Base-by-base conservation (phyloP, 1,284 basidiomycete genomes). In the Anthracocystis walkeri region DNA sequence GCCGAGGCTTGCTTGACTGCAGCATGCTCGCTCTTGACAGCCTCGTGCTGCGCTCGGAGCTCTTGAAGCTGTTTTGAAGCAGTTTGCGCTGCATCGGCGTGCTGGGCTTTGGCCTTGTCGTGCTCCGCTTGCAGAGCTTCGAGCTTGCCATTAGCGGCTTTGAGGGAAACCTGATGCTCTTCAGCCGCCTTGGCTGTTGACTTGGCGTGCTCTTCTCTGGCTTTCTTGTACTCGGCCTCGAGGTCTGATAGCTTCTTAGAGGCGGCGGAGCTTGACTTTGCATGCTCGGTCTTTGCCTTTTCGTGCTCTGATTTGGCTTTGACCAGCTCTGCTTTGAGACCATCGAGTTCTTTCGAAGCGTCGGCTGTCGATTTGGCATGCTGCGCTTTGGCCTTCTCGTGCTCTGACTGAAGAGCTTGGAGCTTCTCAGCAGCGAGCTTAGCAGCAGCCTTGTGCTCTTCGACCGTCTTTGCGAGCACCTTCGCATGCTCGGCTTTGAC, bases 331-430 rank as follows among this genome's bases (percentile, higher is more conserved):
- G 35, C 29, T 31, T 40, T 55, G 33, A 64, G 52, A 10, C 45
- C 53, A 8, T 55, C 53, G 5, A 69, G 12, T 29, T 69, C 33
- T n/a, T 58, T 38, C 25, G 51, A 31, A n/a, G 33, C n/a, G 20
- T 40, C 16, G 8, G 60, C 41, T 25, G 58, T 29, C 14, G 46
- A 21, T 41, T 70, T n/a, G 7, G 64, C 54, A 33, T 58, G 51
- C 29, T 75, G 45, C 4, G 58, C 57, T n/a, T 73, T 51, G 7
- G 38, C 41, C 33, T 49, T 51, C 21, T 64, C 56, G 45, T 69
- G 64, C 44, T 77, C 60, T 5, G 61, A 25, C 44, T 50, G 50
- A 40, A 60, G 41, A 20, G 38, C 18, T 12, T 56, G 21, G 27
- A 58, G 20, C 44, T 62, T 11, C 16, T 62, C 31, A 3, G 50